phyloP scores from a whole-genome alignment of 768 basidiomycete genomes.

The Boletus sp. region DNA sequence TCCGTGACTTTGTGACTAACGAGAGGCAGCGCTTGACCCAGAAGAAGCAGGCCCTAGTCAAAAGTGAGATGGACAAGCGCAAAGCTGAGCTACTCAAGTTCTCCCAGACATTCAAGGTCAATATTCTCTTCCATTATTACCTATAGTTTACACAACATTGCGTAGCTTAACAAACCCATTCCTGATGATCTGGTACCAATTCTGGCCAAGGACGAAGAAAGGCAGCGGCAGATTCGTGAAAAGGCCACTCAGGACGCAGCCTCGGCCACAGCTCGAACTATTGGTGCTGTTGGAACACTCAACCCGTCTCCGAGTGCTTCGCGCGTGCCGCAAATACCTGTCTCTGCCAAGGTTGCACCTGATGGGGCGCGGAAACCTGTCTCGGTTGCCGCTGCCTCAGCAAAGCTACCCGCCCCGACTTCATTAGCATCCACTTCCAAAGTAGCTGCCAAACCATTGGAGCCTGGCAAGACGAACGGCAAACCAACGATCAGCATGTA shows the following conservation, averaged over 20 bases:
- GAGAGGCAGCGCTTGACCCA: constrained; percentile 89
- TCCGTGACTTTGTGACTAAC: constrained; percentile 88
- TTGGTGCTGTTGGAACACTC: constrained; percentile 47
- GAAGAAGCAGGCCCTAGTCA: constrained; percentile 84
- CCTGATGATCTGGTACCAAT: constrained; percentile 93
- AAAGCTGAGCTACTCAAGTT: constrained; percentile 93
- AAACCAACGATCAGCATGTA: constrained; percentile 63
- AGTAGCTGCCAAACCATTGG: constrained; percentile 27
- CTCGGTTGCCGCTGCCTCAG: constrained; percentile 18
- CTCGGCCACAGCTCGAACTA: constrained; percentile 64
- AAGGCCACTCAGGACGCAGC: constrained; percentile 68
- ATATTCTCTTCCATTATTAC: not conserved
- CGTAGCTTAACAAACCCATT: constrained; percentile 87
- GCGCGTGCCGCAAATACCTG: constrained; percentile 34
- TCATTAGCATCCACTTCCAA: constrained; percentile 31
- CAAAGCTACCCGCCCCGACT: constrained; percentile 31
- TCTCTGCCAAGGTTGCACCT: constrained; percentile 28
- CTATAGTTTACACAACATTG: not conserved
- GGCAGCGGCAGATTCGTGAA: constrained; percentile 78
- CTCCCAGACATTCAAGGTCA: constrained; percentile 90
- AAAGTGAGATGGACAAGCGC: constrained; percentile 92
- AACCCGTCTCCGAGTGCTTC: constrained; percentile 47
- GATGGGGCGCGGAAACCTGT: constrained; percentile 29
- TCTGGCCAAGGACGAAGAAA: constrained; percentile 90
- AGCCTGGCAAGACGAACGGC: constrained; percentile 35